Percentiles rank a stretch among this genome's conserved stretches.
These are phyloP conservation scores for Podochytrium sp. DNA, from an alignment of 192 early-diverging fungal species.

Conservation along the genomic window DNA sequence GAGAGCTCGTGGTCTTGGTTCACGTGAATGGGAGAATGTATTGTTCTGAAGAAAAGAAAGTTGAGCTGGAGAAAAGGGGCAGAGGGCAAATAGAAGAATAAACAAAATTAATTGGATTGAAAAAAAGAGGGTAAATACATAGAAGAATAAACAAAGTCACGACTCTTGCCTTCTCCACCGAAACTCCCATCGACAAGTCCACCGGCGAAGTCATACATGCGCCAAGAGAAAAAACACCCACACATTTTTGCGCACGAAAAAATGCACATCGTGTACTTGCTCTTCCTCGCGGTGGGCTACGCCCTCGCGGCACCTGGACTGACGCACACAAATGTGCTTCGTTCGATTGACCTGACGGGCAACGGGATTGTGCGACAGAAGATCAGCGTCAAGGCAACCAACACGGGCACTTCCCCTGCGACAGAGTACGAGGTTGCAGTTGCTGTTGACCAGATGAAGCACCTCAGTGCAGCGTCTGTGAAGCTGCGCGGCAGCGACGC, in stretches of 20 bases:
- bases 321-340: slow-evolving; percentile 60
- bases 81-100: too few species aligned
- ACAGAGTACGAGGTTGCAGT: slow-evolving; percentile 40
- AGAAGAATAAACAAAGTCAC: too few species aligned
- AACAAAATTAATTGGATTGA: too few species aligned
- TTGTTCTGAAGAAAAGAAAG: neutral
- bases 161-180: too few species aligned
- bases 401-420: slow-evolving; percentile 35
- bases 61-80: neutral
- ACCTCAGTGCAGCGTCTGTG: slow-evolving; percentile 42
- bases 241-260: too few species aligned
- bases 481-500: slow-evolving; percentile 45
- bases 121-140: too few species aligned
- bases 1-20: neutral
- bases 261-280: neutral
- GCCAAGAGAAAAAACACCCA: too few species aligned
- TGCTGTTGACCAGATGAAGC: slow-evolving; percentile 4
- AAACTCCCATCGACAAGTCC: too few species aligned
- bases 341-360: slow-evolving; percentile 64
- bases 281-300: neutral
- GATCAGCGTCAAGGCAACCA: slow-evolving; percentile 52
- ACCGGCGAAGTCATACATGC: too few species aligned
- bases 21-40: neutral
- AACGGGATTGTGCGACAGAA: slow-evolving; percentile 52
- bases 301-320: slow-evolving; percentile 16